A percentile compares a stretch with the other conserved stretches of the same genome.
These are phyloP conservation scores for Albizia julibrissin DNA, from an alignment of 306 rosid genomes.

Conservation along the genomic window DNA sequence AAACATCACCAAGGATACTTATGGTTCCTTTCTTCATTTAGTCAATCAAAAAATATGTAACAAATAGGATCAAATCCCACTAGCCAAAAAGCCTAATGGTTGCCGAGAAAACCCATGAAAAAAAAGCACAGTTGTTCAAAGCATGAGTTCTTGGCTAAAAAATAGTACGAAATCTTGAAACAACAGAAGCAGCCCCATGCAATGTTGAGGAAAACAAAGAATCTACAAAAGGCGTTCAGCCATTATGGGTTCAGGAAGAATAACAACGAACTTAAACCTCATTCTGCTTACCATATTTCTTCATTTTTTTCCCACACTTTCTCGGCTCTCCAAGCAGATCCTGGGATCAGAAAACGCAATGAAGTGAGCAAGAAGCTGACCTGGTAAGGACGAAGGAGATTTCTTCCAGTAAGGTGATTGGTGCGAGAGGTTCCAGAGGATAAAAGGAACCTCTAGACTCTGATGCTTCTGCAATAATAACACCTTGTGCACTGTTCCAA, in stretches of 20 bases:
- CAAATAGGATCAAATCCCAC: conserved; percentile 24
- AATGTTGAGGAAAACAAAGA: conserved; percentile 21
- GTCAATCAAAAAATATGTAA: not conserved
- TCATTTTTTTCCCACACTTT: conserved; percentile 24
- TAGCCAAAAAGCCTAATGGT: not conserved
- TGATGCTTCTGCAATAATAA: conserved; percentile 34
- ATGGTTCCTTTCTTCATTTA: not conserved
- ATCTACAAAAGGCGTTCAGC: not conserved
- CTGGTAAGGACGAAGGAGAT: not conserved
- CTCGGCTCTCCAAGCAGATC: conserved; percentile 29
- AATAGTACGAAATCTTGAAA: not conserved
- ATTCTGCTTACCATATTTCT: not conserved
- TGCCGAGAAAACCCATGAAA: conserved; percentile 11
- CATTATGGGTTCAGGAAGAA: not conserved
- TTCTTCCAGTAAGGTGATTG: not conserved
- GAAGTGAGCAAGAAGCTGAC: conserved; percentile 18
- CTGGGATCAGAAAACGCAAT: conserved; percentile 10
- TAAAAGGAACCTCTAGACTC: conserved; percentile 17
- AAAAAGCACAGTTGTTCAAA: conserved; percentile 15
- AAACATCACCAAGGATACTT: conserved; percentile 13
- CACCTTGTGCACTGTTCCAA: conserved; percentile 20
- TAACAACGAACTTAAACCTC: conserved; percentile 26
- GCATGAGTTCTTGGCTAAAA: conserved; percentile 27
- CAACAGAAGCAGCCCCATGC: conserved; percentile 7
- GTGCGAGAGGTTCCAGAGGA: not conserved